phyloP scores from a whole-genome alignment of 768 basidiomycete species.

The Termitomyces sp. region DNA sequence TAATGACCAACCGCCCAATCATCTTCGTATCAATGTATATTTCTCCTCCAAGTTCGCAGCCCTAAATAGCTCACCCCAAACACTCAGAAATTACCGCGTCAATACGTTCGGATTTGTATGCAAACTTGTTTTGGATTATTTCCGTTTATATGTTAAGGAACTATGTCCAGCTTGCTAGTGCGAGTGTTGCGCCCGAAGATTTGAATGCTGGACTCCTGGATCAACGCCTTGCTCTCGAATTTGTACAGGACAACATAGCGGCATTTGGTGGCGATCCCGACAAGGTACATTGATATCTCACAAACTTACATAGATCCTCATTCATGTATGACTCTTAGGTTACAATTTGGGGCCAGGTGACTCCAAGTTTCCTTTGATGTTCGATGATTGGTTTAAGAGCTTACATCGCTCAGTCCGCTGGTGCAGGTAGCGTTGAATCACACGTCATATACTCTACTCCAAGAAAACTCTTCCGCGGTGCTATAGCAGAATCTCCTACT shows the following conservation, averaged over 20 bases:
- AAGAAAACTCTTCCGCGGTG: constrained; percentile 40
- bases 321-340: constrained; percentile 24
- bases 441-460: constrained; percentile 39
- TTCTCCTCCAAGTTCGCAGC: not conserved
- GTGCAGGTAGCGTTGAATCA: constrained; percentile 43
- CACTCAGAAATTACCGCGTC: constrained; percentile 45
- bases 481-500: constrained; percentile 45
- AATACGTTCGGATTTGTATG: constrained; percentile 55
- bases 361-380: not conserved
- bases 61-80: not conserved
- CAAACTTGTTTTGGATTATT: not conserved
- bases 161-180: constrained; percentile 36
- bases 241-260: constrained; percentile 60
- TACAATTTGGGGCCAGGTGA: constrained; percentile 42
- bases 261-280: constrained; percentile 59
- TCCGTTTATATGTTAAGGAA: not conserved
- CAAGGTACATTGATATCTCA: constrained; percentile 29
- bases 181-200: constrained; percentile 36
- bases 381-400: not conserved
- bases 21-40: constrained; percentile 48
- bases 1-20: constrained; percentile 42
- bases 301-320: not conserved
- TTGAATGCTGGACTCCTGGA: constrained; percentile 58
- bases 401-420: constrained; percentile 34
- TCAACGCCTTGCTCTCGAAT: constrained; percentile 51